These are phyloP conservation scores for Leishmania arabica DNA, from an alignment of 208 protist species.

Conservation along the genomic window DNA sequence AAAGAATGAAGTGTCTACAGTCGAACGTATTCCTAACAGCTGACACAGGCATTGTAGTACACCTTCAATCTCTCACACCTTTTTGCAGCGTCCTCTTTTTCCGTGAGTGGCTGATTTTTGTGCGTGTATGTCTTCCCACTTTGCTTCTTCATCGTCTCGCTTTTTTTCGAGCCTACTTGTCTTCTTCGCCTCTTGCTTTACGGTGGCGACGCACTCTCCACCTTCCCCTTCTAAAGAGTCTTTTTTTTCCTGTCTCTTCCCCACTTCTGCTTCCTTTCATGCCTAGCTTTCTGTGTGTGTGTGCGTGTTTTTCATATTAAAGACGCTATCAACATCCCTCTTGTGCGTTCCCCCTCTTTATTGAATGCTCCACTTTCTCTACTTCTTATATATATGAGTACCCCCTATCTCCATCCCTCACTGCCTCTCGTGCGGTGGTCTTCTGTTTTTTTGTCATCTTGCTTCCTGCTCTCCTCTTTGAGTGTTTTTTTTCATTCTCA, in stretches of 20 bases:
- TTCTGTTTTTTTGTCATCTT: neutral
- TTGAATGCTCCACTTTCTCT: neutral
- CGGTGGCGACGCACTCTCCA: neutral
- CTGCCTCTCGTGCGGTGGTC: neutral
- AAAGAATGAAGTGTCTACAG: neutral
- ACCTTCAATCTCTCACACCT: neutral
- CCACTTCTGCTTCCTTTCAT: neutral
- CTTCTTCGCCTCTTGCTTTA: neutral
- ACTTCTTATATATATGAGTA: neutral
- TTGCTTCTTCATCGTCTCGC: neutral
- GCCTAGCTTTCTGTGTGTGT: neutral
- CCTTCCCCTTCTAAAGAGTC: neutral
- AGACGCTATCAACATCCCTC: neutral
- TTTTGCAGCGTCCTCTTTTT: neutral
- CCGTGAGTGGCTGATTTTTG: neutral
- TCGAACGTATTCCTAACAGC: neutral
- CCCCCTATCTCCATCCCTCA: neutral
- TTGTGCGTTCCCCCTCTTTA: neutral
- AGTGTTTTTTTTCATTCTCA: neutral
- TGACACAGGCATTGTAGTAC: neutral
- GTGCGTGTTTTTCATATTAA: neutral
- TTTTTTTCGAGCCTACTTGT: neutral
- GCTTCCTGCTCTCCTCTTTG: neutral
- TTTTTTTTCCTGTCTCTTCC: neutral
- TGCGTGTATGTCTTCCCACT: neutral